Evolutionary conservation across 495 filamentous ascomycete genomes (phyloP).

Genomic region (Barbatosphaeria neglecta): DNA sequence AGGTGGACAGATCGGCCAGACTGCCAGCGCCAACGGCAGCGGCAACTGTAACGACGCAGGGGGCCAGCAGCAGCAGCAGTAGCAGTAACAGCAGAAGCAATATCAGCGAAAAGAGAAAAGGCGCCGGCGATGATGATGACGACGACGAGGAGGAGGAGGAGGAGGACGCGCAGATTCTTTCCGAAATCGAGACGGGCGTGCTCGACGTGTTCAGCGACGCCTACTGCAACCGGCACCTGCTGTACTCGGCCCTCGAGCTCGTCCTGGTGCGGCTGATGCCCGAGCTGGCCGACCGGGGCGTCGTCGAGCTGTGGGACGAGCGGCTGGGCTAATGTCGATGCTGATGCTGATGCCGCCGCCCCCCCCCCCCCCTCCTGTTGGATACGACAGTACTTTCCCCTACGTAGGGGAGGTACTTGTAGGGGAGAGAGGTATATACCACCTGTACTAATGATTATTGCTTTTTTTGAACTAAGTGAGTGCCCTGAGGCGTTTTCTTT

Average conservation of each 20-base stretch:
- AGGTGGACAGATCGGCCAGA: neutral
- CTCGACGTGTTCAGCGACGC: slow-evolving; percentile 67
- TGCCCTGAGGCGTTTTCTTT: too few species aligned
- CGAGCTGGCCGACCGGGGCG: slow-evolving; percentile 65
- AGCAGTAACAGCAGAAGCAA: slow-evolving; percentile 1
- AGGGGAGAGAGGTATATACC: too few species aligned
- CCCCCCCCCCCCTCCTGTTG: neutral
- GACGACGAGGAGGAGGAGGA: slow-evolving; percentile 17
- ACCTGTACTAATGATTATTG: too few species aligned
- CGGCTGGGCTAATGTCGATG: slow-evolving; percentile 53
- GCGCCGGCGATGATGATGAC: neutral
- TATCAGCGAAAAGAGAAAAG: neutral
- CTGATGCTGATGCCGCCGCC: slow-evolving; percentile 1
- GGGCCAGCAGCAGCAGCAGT: slow-evolving; percentile 9
- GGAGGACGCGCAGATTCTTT: slow-evolving; percentile 24
- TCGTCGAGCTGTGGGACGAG: slow-evolving; percentile 60
- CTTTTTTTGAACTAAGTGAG: too few species aligned
- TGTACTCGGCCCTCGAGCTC: slow-evolving; percentile 68
- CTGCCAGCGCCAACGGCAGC: neutral
- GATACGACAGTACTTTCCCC: neutral
- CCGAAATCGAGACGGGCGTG: slow-evolving; percentile 40
- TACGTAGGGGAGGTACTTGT: too few species aligned
- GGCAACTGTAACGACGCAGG: neutral
- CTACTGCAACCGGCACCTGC: slow-evolving; percentile 83
- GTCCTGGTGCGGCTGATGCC: slow-evolving; percentile 69